Evolutionary conservation across 257 asterid genomes (phyloP).

Genomic region (Scutellaria barbata): DNA sequence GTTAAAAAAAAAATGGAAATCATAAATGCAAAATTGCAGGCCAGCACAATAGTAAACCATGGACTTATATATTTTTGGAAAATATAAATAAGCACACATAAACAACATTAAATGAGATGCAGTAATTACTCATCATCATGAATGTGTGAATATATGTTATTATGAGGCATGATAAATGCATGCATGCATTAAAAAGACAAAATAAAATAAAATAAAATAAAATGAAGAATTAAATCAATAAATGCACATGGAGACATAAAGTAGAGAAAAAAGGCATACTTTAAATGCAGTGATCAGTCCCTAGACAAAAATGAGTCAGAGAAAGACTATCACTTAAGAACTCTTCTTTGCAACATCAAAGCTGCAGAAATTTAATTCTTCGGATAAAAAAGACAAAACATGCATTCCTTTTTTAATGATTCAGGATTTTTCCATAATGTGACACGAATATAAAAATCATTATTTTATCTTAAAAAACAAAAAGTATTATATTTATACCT

Average conservation of each 20-base stretch:
- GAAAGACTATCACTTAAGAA: slow-evolving; percentile 25
- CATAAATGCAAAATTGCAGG: background rate
- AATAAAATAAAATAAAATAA: no score
- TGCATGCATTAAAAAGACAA: background rate
- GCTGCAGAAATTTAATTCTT: slow-evolving; percentile 22
- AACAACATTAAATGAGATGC: slow-evolving; percentile 25
- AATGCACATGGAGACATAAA: slow-evolving; percentile 32
- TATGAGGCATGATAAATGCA: background rate
- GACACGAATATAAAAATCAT: no score
- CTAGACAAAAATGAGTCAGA: background rate
- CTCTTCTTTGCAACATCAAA: slow-evolving; percentile 7
- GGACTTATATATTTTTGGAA: slow-evolving; percentile 14
- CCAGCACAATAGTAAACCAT: background rate
- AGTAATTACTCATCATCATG: no score
- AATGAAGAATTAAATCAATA: slow-evolving; percentile 4
- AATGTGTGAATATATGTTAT: background rate
- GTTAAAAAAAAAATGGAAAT: background rate
- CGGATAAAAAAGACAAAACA: slow-evolving; percentile 9
- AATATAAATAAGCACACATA: slow-evolving; percentile 17
- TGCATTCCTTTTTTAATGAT: slow-evolving; percentile 6
- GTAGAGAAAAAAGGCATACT: slow-evolving; percentile 16
- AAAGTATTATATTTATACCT: slow-evolving; percentile 29
- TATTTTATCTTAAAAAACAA: no score
- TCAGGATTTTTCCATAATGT: no score
- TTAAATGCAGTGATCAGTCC: slow-evolving; percentile 20